Evolutionary conservation across 139 green algal genomes (phyloP).

Genomic region (Picochlorum sp.): DNA sequence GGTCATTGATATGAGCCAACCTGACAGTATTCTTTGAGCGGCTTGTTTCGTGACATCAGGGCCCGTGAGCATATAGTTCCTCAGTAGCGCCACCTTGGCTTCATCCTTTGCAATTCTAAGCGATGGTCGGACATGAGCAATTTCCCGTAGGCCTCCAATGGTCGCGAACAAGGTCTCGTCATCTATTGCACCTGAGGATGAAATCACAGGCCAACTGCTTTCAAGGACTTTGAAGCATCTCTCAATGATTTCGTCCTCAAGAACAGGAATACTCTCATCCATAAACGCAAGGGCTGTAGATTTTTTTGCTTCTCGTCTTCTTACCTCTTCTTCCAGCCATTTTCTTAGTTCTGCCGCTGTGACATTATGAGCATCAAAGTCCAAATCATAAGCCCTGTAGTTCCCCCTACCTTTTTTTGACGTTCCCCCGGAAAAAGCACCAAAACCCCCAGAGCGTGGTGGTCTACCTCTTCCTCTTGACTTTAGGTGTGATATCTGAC

Average conservation of each 20-base stretch:
- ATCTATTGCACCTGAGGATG: neutral
- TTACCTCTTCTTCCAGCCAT: conserved; percentile 16
- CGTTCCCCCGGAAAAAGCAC: neutral
- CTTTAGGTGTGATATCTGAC: neutral
- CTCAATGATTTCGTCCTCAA: neutral
- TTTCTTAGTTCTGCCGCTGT: conserved; percentile 10
- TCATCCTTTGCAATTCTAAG: conserved; percentile 9
- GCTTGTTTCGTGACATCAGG: neutral
- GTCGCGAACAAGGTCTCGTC: neutral
- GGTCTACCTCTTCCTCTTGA: neutral
- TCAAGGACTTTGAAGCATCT: neutral
- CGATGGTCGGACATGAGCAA: conserved; percentile 21
- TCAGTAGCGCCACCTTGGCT: conserved; percentile 8
- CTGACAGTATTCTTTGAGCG: neutral
- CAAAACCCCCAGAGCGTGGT: neutral
- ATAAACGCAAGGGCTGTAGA: conserved; percentile 7
- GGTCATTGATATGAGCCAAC: conserved; percentile 13
- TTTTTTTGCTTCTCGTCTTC: conserved; percentile 8
- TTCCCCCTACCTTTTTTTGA: neutral
- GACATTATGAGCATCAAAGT: conserved; percentile 6
- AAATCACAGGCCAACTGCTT: neutral
- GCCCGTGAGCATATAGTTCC: conserved; percentile 2
- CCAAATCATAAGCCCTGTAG: conserved; percentile 1
- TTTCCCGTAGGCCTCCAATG: conserved; percentile 16
- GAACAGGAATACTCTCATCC: neutral